Evolutionary conservation across 106 monocot species (phyloP), one percentile per base, ranked within the genome.

Genomic region (Posidonia australis): DNA sequence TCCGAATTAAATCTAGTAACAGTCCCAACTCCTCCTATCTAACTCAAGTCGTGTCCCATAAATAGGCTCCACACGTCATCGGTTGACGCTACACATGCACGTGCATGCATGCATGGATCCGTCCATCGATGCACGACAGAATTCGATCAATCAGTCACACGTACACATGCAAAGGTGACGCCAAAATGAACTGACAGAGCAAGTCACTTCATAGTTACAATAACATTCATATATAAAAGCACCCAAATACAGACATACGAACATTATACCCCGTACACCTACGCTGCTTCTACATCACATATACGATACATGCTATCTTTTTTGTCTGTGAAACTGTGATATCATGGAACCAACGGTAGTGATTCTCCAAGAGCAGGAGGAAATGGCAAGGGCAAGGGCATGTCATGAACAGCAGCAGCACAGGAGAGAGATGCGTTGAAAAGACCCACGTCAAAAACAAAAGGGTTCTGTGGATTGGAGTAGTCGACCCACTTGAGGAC

Each of bases 401-500:
- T 16, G 63, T 70, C 76, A 64, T 76, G 41, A 64, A 51, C 53
- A 54, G 36, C 36, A 7, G 63, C 49, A 49, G 18, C 49, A 49
- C 49, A 49, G 13, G 49, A 49, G 49, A 49, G n/a, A 49, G 49
- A 26, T 10, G 22, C n/a, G 49, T n/a, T 44, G 57, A 22, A 69
- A 49, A 29, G 47, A 59, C 3, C 54, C 49, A 54, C 74, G 46
- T 46, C 62, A 66, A 60, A 60, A 12, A 16, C 60, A 60, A 60
- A 49, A 49, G 49, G 49, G 14, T 49, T 49, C 36, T 36, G 80
- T 24, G 74, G 54, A 65, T 78, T 73, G 6, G 52, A 52, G 29
- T 49, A 23, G 2, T 82, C 81, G 9, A 79, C 21, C 81, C 72
- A 85, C 51, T 27, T 72, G 19, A 58, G 36, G 47, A 60, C 21